Percentiles rank a stretch among this genome's conserved stretches.
Evolutionary conservation across 768 basidiomycete species (phyloP).

Genomic region (Piloderma croceum): DNA sequence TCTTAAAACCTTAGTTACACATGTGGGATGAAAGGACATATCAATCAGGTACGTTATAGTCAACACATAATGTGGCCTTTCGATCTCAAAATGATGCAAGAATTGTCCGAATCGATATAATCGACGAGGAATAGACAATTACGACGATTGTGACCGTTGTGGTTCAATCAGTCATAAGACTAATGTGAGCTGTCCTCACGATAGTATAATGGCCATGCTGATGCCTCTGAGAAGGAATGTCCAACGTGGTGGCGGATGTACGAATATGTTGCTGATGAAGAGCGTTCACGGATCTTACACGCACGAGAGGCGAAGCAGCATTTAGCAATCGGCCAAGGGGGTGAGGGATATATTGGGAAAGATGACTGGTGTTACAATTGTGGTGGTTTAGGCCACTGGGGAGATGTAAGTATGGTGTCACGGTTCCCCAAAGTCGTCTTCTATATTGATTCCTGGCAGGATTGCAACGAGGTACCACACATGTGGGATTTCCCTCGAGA

Average conservation of each 20-base stretch:
- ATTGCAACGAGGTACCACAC: conserved; percentile 48
- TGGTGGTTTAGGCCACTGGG: conserved; percentile 65
- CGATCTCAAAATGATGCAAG: conserved; percentile 31
- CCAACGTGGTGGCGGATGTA: conserved; percentile 80
- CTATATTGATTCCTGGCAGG: conserved; percentile 34
- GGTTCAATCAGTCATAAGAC: conserved; percentile 57
- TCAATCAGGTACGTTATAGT: conserved; percentile 48
- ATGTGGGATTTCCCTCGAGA: conserved; percentile 40
- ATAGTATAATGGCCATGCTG: not conserved
- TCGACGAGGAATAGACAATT: conserved; percentile 19
- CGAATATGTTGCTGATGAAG: conserved; percentile 56
- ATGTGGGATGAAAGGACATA: conserved; percentile 82
- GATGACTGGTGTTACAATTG: conserved; percentile 85
- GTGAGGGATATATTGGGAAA: conserved; percentile 69
- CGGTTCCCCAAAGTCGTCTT: not conserved
- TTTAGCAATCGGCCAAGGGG: conserved; percentile 57
- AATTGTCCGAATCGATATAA: conserved; percentile 62
- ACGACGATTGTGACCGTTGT: conserved; percentile 63
- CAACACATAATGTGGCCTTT: not conserved
- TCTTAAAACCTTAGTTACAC: too few species aligned
- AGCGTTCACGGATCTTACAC: conserved; percentile 39
- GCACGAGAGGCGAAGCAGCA: conserved; percentile 45
- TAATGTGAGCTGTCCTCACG: conserved; percentile 40
- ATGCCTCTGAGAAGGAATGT: conserved; percentile 53
- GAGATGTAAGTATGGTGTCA: conserved; percentile 54